These are phyloP conservation scores for Quercus wislizeni DNA, from an alignment of 306 rosid genomes.

Conservation along the genomic window DNA sequence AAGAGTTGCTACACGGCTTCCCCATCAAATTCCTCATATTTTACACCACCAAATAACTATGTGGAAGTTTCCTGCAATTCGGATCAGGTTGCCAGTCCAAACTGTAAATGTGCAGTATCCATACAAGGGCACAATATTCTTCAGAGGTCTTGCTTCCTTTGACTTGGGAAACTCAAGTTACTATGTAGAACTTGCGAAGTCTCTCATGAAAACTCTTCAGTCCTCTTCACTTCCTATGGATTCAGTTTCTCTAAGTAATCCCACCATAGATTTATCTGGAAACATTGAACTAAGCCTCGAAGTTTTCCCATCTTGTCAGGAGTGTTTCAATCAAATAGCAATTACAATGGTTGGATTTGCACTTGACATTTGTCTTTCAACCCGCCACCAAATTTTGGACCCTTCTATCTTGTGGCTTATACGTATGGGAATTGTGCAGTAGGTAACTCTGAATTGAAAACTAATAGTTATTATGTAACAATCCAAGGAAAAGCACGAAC, in stretches of 20 bases:
- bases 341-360: slow-evolving; percentile 35
- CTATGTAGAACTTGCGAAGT: slow-evolving; percentile 21
- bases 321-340: slow-evolving; percentile 41
- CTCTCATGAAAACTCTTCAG: slow-evolving; percentile 18
- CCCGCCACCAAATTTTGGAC: slow-evolving; percentile 45
- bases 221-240: slow-evolving; percentile 25
- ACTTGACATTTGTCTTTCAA: slow-evolving; percentile 46
- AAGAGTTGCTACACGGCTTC: slow-evolving; percentile 35
- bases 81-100: slow-evolving; percentile 48
- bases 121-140: slow-evolving; percentile 48
- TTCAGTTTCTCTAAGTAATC: slow-evolving; percentile 46
- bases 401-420: slow-evolving; percentile 29
- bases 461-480: background rate
- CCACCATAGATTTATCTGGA: slow-evolving; percentile 8
- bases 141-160: slow-evolving; percentile 59
- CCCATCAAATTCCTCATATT: slow-evolving; percentile 19
- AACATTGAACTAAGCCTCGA: slow-evolving; percentile 40
- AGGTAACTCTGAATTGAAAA: slow-evolving; percentile 30
- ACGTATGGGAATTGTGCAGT: slow-evolving; percentile 14
- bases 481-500: no score
- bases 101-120: slow-evolving; percentile 66
- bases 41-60: slow-evolving; percentile 32
- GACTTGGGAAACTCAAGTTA: slow-evolving; percentile 29
- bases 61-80: slow-evolving; percentile 24
- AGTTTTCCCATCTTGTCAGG: slow-evolving; percentile 50